A percentile compares a stretch with the other conserved stretches of the same genome.
Evolutionary conservation across 176 grass and related monocot species (phyloP).

Genomic region (Musa itinerans): DNA sequence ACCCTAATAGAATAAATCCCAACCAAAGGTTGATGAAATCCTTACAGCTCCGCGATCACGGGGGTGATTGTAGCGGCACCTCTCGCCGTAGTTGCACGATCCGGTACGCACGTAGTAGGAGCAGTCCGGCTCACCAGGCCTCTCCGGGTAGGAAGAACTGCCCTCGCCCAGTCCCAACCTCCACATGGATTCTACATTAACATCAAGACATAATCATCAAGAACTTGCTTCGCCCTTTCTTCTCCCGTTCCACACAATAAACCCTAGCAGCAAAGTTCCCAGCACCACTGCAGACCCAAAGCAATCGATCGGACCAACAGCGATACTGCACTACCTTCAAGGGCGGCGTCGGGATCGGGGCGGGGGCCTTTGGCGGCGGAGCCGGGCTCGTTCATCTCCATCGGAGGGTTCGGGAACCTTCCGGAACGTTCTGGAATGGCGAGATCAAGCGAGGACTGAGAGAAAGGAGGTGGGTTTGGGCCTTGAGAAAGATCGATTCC

Average conservation of each 20-base stretch:
- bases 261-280: slow-evolving; percentile 27
- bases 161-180: slow-evolving; percentile 54
- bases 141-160: slow-evolving; percentile 47
- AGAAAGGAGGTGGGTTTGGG: neutral
- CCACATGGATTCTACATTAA: slow-evolving; percentile 65
- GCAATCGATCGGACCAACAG: neutral
- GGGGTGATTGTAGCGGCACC: slow-evolving; percentile 92
- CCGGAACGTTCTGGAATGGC: slow-evolving; percentile 11
- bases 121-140: slow-evolving; percentile 71
- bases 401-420: slow-evolving; percentile 31
- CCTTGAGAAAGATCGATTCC: neutral
- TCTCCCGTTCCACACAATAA: slow-evolving; percentile 28
- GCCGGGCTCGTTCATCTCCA: slow-evolving; percentile 4
- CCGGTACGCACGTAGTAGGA: slow-evolving; percentile 82
- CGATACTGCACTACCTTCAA: slow-evolving; percentile 48
- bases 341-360: slow-evolving; percentile 24
- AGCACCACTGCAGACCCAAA: neutral
- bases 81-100: slow-evolving; percentile 73
- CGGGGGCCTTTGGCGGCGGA: slow-evolving; percentile 19
- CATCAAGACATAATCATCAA: neutral
- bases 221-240: neutral
- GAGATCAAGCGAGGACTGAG: slow-evolving; percentile 27
- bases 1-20: neutral
- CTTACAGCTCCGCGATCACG: slow-evolving; percentile 57
- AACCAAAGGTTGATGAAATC: neutral